Base-by-base conservation (phyloP, 345 rosid species). In the Murraya koenigii region DNA sequence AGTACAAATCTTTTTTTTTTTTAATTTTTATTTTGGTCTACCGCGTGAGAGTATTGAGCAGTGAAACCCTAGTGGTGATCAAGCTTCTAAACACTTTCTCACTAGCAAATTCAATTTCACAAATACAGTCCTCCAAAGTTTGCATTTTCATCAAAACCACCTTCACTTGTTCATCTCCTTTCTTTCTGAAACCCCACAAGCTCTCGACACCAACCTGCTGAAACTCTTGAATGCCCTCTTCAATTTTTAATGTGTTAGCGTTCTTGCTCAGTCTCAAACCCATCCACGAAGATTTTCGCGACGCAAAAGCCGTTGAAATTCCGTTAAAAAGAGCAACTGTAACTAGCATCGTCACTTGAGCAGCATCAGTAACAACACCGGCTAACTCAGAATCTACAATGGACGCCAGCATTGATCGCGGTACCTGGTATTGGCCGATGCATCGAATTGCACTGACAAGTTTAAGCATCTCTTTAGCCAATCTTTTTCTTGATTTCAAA, bases 31-130 rank as follows among this genome's bases (percentile, higher is more conserved):
- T 1, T n/a, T 33, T 10, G 49, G 49, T 44, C 78, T 79, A 85
- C 17, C 28, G 79, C n/a, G 90, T 84, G 72, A 88, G 87, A 78
- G 68, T 71, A 47, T 90, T 89, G 59, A 90, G 92, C 44, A 90
- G 75, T 13, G 90, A 86, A 84, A 87, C 94, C 82, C 90, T 86
- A 22, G 87, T 80, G 75, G 68, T 82, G 68, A 90, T 82, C 84
- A 90, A 79, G 52, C 92, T 86, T 82, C 94, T 84, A 30, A 87
- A 86, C 35, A 85, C 88, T 64, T 79, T 87, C 76, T 81, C 86
- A 22, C 84, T 81, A 5, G 79, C 84, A 20, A 56, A 47, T 65
- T 85, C 90, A 33, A 90, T 71, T 17, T 49, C 82, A 26, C 78
- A 41, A 47, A 90, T 72, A 69, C 87, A 81, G 3, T 39, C 80